Conservation (phyloP, 768 basidiomycete species). For the Melanogaster broomeanus region DNA sequence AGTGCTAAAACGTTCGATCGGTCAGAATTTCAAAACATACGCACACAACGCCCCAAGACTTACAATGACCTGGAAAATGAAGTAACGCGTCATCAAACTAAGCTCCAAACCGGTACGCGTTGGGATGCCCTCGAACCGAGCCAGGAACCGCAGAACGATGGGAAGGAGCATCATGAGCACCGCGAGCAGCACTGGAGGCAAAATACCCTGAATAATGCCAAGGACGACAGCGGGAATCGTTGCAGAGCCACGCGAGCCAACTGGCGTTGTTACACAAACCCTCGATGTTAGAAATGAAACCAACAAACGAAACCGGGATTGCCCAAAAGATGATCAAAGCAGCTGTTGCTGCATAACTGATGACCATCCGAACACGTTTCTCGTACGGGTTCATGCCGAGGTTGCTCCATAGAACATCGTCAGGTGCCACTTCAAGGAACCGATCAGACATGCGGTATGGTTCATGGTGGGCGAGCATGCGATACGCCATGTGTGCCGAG, state of each 20-base stretch:
- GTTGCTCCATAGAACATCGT: constrained; percentile 92
- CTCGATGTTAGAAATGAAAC: constrained; percentile 79
- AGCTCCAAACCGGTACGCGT: constrained; percentile 82
- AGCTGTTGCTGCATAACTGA: constrained; percentile 75
- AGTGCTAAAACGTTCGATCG: constrained; percentile 58
- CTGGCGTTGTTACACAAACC: constrained; percentile 59
- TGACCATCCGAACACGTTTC: constrained; percentile 59
- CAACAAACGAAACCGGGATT: constrained; percentile 85
- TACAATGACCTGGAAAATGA: constrained; percentile 90
- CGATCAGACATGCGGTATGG: constrained; percentile 80
- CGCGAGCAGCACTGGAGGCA: constrained; percentile 85
- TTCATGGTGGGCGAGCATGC: constrained; percentile 74
- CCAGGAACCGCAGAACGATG: constrained; percentile 78
- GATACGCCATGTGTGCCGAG: constrained; percentile 84
- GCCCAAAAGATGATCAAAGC: constrained; percentile 88
- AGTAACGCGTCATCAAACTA: constrained; percentile 89
- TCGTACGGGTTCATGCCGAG: constrained; percentile 90
- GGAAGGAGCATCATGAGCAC: constrained; percentile 91
- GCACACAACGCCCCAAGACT: constrained; percentile 32
- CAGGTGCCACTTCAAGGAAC: constrained; percentile 81
- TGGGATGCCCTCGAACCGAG: constrained; percentile 88
- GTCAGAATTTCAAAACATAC: not conserved
- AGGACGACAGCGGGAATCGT: constrained; percentile 60
- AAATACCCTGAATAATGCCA: constrained; percentile 86
- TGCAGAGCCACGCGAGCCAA: constrained; percentile 90